Evolutionary conservation across 2,329 filamentous ascomycete genomes (phyloP).

Genomic region (Rhinocladiella mackenziei): DNA sequence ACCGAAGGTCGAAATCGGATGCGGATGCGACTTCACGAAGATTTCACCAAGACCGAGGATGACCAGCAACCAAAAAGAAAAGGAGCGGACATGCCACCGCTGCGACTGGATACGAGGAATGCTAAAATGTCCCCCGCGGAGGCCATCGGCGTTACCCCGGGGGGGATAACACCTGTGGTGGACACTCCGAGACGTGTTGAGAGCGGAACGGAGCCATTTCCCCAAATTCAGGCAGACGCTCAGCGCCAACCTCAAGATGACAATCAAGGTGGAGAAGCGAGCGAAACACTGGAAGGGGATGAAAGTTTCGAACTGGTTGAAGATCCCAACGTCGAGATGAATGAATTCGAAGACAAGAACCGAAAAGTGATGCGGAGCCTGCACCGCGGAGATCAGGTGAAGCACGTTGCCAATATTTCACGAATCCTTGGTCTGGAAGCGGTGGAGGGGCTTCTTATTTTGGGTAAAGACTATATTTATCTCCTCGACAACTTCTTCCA

Average conservation of each 20-base stretch:
- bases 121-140: conserved; percentile 41
- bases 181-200: conserved; percentile 16
- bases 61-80: conserved; percentile 75
- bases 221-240: conserved; percentile 33
- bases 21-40: conserved; percentile 80
- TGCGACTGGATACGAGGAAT: conserved; percentile 47
- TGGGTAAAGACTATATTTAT: conserved; percentile 88
- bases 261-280: conserved; percentile 34
- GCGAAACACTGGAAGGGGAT: conserved; percentile 54
- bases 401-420: conserved; percentile 92
- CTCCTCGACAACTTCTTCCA: conserved; percentile 97
- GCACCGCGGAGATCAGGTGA: conserved; percentile 83
- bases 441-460: conserved; percentile 85
- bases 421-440: conserved; percentile 90
- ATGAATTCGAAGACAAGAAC: conserved; percentile 95
- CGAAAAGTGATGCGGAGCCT: conserved; percentile 94
- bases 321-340: conserved; percentile 79
- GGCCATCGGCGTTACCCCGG: conserved; percentile 38
- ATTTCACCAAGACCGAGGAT: conserved; percentile 49
- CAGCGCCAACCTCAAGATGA: conserved; percentile 1
- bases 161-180: conserved; percentile 20
- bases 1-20: conserved; percentile 95
- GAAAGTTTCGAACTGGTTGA: conserved; percentile 97
- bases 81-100: conserved; percentile 49
- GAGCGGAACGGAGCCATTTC: conserved; percentile 29